Percentiles rank a stretch among this genome's conserved stretches.
Conservation (phyloP, 345 rosid species). For the Linum lewisii region DNA sequence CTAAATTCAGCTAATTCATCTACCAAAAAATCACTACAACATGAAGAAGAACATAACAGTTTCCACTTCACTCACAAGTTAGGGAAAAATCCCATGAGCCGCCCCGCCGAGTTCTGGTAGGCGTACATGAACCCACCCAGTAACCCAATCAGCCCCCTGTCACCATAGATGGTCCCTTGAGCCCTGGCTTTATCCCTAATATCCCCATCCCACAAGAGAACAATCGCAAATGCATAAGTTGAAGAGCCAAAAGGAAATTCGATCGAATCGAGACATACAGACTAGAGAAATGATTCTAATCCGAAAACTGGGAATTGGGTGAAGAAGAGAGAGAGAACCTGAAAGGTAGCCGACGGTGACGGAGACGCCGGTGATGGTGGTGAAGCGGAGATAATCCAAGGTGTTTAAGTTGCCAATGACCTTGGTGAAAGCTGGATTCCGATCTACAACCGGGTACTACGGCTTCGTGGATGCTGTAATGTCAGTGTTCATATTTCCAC, state of each 20-base stretch:
- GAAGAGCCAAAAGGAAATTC: background rate
- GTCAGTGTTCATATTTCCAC: slow-evolving; percentile 67
- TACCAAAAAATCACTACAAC: too few relatives aligned
- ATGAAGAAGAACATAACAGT: too few relatives aligned
- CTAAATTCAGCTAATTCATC: too few relatives aligned
- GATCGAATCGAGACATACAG: background rate
- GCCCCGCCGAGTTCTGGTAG: slow-evolving; percentile 91
- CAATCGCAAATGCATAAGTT: background rate
- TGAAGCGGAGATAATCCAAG: slow-evolving; percentile 73
- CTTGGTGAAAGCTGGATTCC: slow-evolving; percentile 68
- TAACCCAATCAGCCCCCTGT: slow-evolving; percentile 93
- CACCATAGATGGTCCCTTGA: slow-evolving; percentile 93
- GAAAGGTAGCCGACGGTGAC: slow-evolving; percentile 96
- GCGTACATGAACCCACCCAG: slow-evolving; percentile 99
- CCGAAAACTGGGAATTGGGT: background rate
- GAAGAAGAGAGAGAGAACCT: slow-evolving; percentile 33
- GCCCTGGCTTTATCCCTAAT: slow-evolving; percentile 79
- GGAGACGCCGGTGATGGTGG: slow-evolving; percentile 65
- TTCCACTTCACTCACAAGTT: too few relatives aligned
- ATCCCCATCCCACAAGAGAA: background rate
- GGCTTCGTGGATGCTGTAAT: slow-evolving; percentile 91
- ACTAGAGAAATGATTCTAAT: too few relatives aligned
- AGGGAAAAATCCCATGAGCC: slow-evolving; percentile 94
- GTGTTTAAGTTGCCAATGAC: slow-evolving; percentile 76
- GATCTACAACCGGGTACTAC: slow-evolving; percentile 74